Conservation (phyloP, 2,329 filamentous ascomycete species). For the Phyllosticta capitalensis region DNA sequence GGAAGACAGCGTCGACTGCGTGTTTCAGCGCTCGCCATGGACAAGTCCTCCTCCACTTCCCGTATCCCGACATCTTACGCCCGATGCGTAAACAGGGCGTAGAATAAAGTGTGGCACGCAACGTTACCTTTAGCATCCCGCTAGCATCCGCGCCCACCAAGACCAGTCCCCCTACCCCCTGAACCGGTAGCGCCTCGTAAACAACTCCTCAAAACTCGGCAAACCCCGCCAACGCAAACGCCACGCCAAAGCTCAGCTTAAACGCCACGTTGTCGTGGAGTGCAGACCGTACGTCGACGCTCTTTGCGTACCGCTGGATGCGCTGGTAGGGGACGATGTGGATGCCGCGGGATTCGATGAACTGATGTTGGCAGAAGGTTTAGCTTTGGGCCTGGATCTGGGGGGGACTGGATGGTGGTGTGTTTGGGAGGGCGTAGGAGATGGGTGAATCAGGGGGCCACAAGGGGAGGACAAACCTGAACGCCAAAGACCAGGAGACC, state of each 20-base stretch:
- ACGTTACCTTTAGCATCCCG: no score
- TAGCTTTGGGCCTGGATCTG: background rate
- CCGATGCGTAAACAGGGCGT: no score
- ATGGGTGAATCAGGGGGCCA: no score
- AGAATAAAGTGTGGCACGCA: no score
- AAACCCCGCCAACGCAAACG: conserved; percentile 63
- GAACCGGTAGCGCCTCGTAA: no score
- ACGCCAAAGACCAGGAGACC: conserved; percentile 55
- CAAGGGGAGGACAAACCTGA: conserved; percentile 42
- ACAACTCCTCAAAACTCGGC: conserved; percentile 42
- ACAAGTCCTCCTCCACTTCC: no score
- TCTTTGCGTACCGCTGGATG: conserved; percentile 42
- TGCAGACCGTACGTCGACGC: conserved; percentile 41
- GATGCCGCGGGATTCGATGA: conserved; percentile 43
- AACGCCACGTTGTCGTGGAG: conserved; percentile 53
- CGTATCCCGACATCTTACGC: no score
- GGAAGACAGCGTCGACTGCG: no score
- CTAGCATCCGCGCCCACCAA: no score
- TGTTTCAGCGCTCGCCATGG: no score
- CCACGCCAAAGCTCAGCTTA: conserved; percentile 60
- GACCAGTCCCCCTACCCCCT: no score
- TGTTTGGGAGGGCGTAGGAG: no score
- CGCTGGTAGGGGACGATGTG: conserved; percentile 39
- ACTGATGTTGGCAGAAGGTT: conserved; percentile 22
- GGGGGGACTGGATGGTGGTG: background rate